Conservation (phyloP, 306 rosid genomes). For the Fagus crenata region DNA sequence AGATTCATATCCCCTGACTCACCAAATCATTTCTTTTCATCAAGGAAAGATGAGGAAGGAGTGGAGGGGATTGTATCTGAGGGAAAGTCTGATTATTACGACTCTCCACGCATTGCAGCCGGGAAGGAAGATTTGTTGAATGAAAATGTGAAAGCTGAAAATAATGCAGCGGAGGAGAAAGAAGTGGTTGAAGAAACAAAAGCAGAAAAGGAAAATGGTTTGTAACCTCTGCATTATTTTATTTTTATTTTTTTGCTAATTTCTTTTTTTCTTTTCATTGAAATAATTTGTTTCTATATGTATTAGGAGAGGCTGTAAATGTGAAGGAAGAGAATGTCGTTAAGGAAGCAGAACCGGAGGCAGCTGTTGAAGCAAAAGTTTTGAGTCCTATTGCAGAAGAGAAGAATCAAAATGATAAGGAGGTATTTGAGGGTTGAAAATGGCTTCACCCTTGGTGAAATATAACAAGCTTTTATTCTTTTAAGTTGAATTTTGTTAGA, state of each 20-base stretch:
- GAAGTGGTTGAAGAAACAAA: background rate
- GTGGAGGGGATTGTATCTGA: constrained; percentile 31
- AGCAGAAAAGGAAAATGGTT: constrained; percentile 34
- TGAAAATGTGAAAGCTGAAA: background rate
- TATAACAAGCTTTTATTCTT: background rate
- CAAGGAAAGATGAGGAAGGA: constrained; percentile 36
- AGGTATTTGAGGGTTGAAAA: constrained; percentile 13
- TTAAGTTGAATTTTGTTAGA: background rate
- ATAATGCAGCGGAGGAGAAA: background rate
- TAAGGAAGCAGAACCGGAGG: constrained; percentile 17
- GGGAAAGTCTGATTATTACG: constrained; percentile 28
- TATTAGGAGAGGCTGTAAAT: constrained; percentile 30
- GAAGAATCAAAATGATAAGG: constrained; percentile 28
- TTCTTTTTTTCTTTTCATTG: background rate
- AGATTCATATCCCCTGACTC: constrained; percentile 29
- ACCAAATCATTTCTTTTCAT: constrained; percentile 23
- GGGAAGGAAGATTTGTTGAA: constrained; percentile 20
- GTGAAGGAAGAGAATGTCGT: constrained; percentile 30
- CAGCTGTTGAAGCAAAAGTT: constrained; percentile 20
- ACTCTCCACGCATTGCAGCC: constrained; percentile 32
- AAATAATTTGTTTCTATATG: background rate
- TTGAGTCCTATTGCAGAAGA: constrained; percentile 32
- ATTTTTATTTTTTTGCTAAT: background rate
- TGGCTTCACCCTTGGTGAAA: background rate
- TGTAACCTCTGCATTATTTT: background rate